A percentile compares a stretch with the other conserved stretches of the same genome.
phyloP scores from a whole-genome alignment of 2,329 filamentous ascomycete species.

The Epichloe elymi region DNA sequence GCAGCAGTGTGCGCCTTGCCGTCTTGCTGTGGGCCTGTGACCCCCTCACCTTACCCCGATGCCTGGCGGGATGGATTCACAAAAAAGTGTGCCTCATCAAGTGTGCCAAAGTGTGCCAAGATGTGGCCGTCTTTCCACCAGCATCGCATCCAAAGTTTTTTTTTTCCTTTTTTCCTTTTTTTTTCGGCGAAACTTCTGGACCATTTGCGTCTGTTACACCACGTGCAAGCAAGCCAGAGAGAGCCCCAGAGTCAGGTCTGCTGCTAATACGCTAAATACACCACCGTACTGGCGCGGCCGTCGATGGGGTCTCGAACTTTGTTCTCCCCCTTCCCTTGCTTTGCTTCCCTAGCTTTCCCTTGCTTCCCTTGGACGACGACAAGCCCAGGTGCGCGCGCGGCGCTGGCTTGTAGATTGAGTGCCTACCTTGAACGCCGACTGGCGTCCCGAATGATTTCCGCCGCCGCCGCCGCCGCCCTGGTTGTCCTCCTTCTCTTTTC shows the following conservation, averaged over 20 bases:
- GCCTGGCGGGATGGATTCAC: neutral
- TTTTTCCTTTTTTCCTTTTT: neutral
- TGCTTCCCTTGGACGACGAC: neutral
- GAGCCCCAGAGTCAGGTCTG: neutral
- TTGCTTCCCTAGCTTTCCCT: too few relatives aligned
- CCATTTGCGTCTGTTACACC: neutral
- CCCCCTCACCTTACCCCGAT: too few relatives aligned
- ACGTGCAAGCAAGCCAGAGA: neutral
- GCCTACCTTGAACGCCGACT: neutral
- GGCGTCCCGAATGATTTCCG: too few relatives aligned
- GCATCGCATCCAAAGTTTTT: neutral
- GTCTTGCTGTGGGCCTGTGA: too few relatives aligned
- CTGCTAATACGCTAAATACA: neutral
- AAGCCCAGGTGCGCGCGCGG: neutral
- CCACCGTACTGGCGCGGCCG: neutral
- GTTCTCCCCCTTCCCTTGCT: too few relatives aligned
- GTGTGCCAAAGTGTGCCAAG: too few relatives aligned
- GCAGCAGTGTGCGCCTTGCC: too few relatives aligned
- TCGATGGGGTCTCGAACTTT: neutral
- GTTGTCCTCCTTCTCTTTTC: too few relatives aligned
- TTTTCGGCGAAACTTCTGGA: neutral
- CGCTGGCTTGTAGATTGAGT: neutral
- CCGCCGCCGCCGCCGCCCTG: too few relatives aligned
- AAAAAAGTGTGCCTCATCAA: too few relatives aligned
- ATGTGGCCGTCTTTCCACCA: too few relatives aligned